Evolutionary conservation across 352 stramenopile genomes (phyloP), one percentile per base, ranked within the genome.

Genomic region (Aphanomyces cochlioides): DNA sequence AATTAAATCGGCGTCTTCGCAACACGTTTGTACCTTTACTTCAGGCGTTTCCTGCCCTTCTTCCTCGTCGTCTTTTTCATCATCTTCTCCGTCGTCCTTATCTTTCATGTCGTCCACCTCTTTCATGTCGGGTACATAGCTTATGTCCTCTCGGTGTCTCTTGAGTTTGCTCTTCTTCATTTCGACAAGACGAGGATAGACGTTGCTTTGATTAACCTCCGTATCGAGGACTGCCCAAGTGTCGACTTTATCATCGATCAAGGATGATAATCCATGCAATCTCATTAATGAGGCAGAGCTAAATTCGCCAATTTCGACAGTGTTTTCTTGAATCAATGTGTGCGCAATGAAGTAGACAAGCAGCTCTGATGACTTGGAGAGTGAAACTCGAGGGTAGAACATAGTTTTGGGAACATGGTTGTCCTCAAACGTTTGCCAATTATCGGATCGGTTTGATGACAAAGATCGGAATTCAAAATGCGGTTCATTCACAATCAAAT

Each of bases 391-490:
- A 39, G 40, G 7, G 17, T 19, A 10, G 34, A 70, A 63, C 17
- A 34, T 37, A 8, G 12, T 10, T 19, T 13, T n/a, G 15, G 47
- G 19, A 4, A 36, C 64, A 5, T 38, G 19, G 8, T 17, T 34
- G 19, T 70, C 64, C 4, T 17, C 15, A 37, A 47, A 19, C 5
- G 47, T 70, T 15, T 60, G 12, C 64, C 64, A 70, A 4, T 45
- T 70, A 34, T 60, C 47, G 47, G 59, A 38, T 36, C 64, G 64
- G 39, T 70, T 70, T 5, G 64, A 63, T n/a, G 64, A 70, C 36
- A 70, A 38, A 47, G 64, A 50, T 48, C 64, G 64, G 39, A 70
- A 63, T 19, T 45, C 43, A 53, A 70, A 70, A 10, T 5, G n/a
- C 3, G 64, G 64, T 41, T 70, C 64, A 19, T 40, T 61, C 8